Evolutionary conservation across 1,284 basidiomycete genomes (phyloP).

Genomic region (Gomphus sp.): DNA sequence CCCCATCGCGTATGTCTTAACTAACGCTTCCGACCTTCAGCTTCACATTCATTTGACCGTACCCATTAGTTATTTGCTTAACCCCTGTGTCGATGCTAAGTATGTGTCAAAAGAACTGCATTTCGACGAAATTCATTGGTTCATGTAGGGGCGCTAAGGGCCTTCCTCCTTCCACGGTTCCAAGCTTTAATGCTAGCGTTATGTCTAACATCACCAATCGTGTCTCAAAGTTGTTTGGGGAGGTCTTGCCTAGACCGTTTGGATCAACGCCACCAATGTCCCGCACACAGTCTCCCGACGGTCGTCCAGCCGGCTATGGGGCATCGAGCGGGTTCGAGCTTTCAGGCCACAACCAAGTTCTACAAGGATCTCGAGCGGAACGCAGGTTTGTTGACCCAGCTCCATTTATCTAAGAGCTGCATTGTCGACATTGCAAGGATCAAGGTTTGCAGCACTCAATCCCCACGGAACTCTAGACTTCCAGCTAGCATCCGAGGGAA

Average conservation of each 20-base stretch:
- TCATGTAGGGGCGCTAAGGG: slow-evolving; percentile 24
- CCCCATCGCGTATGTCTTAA: slow-evolving; percentile 30
- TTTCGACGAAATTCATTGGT: slow-evolving; percentile 18
- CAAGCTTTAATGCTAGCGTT: slow-evolving; percentile 29
- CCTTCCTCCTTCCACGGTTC: slow-evolving; percentile 31
- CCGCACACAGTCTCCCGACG: slow-evolving; percentile 11
- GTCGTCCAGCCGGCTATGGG: slow-evolving; percentile 11
- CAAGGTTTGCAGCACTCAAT: slow-evolving; percentile 21
- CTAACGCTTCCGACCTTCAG: neutral
- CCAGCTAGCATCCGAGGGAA: slow-evolving; percentile 20
- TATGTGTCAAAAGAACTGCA: slow-evolving; percentile 14
- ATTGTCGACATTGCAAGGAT: neutral
- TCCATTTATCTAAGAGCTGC: neutral
- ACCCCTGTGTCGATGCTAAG: slow-evolving; percentile 25
- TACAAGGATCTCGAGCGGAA: slow-evolving; percentile 19
- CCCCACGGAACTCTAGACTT: slow-evolving; percentile 23
- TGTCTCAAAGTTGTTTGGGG: slow-evolving; percentile 18
- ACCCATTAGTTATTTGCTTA: slow-evolving; percentile 21
- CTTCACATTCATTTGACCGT: neutral
- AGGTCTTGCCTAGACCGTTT: slow-evolving; percentile 13
- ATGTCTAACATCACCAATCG: slow-evolving; percentile 21
- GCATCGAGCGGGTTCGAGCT: slow-evolving; percentile 16
- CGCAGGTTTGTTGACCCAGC: slow-evolving; percentile 15
- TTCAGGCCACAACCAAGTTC: slow-evolving; percentile 12
- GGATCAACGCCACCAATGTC: slow-evolving; percentile 4